Evolutionary conservation across 805 yeast species (phyloP).

Genomic region (Clavispora carvajalis): DNA sequence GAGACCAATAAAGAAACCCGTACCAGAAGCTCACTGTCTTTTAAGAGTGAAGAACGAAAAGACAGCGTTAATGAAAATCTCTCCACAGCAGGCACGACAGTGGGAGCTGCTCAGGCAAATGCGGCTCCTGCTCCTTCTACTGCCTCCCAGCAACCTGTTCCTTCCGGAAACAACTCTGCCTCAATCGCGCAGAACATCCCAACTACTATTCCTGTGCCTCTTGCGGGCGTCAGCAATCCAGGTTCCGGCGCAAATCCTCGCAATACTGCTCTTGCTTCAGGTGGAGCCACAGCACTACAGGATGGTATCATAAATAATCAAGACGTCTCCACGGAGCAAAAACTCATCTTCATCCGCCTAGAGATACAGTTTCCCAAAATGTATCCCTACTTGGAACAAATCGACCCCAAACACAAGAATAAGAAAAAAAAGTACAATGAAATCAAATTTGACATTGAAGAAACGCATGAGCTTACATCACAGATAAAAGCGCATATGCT

Average conservation of each 20-base stretch:
- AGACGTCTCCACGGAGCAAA: constrained; percentile 21
- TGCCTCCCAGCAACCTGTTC: not conserved
- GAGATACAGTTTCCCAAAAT: constrained; percentile 63
- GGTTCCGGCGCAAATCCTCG: not conserved
- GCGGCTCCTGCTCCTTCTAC: not conserved
- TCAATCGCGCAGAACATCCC: not conserved
- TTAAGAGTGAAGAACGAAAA: not conserved
- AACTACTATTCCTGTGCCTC: not conserved
- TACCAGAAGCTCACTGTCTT: not conserved
- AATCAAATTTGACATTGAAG: constrained; percentile 61
- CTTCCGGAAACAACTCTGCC: not conserved
- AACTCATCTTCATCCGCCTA: constrained; percentile 60
- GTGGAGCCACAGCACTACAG: not conserved
- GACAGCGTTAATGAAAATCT: not conserved
- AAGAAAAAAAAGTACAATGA: constrained; percentile 15
- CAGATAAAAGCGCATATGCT: constrained; percentile 48
- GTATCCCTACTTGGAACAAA: constrained; percentile 64
- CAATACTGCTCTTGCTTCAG: not conserved
- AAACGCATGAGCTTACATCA: constrained; percentile 60
- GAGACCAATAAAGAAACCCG: too few species aligned
- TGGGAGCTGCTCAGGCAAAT: not conserved
- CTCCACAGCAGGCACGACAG: not conserved
- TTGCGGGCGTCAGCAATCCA: not conserved
- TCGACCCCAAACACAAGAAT: constrained; percentile 3
- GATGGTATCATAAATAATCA: not conserved